Evolutionary conservation across 257 asterid species (phyloP), one percentile per base, ranked within the genome.

Genomic region (Solanum acaule): DNA sequence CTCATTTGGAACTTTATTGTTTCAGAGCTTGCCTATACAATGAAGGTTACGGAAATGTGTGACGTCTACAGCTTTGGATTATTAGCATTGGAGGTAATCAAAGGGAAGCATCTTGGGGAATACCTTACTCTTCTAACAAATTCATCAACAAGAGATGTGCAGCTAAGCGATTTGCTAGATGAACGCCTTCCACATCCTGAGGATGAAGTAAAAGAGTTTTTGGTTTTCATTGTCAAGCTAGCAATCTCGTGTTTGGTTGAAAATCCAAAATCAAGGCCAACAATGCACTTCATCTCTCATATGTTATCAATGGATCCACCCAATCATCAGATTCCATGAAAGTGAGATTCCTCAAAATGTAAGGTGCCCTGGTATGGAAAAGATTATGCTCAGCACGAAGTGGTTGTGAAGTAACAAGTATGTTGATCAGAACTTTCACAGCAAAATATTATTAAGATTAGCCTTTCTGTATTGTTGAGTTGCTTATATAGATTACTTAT

Each of bases 41-140:
- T 87, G 89, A 78, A 78, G 76, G 86, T 87, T 2, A 87, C 89
- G 4, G 70, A 78, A 61, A 87, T 56, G 76, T 87, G 89, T 65
- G 89, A 87, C 15, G 89, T 87, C 25, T 87, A 87, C 65, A 78
- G 89, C 77, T 87, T 87, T 56, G 89, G 89, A 87, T 81, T 87
- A 15, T 27, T 87, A 27, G 77, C 86, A n/a, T 78, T 87, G 86
- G 89, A 87, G 84, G 59, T 87, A 71, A 78, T 87, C 77, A 38
- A 34, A 46, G 89, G 89, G 8, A 78, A 87, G 25, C 89, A 87
- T 81, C 83, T 20, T 5, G 71, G 83, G 8, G 87, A 81, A 11
- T 65, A 18, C 81, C 18, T 79, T 35, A 9, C 29, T 38, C 35
- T 23, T 6, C 33, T 87, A 5, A 13, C 71, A 87, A 61, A 70